Percentiles rank a stretch among this genome's conserved stretches.
Evolutionary conservation across 371 early-diverging fungal genomes (phyloP).

Genomic region (Thermomucor indicae-seudaticae): DNA sequence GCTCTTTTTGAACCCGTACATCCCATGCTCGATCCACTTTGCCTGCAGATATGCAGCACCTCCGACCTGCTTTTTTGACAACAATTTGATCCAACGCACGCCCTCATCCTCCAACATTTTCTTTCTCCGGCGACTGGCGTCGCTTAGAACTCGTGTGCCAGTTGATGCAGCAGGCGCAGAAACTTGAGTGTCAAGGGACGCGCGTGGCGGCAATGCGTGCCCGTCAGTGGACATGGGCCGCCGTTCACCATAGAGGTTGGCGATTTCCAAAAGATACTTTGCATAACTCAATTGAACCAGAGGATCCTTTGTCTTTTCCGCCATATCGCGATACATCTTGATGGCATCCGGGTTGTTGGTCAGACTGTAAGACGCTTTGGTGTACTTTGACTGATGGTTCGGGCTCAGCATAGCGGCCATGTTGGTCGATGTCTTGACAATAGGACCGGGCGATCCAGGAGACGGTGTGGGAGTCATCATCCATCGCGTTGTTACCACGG

Average conservation of each 20-base stretch:
- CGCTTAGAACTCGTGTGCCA: too few species aligned
- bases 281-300: conserved; percentile 78
- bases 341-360: conserved; percentile 48
- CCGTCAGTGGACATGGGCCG: too few species aligned
- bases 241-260: conserved; percentile 16
- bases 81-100: conserved; percentile 65
- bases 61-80: conserved; percentile 61
- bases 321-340: conserved; percentile 62
- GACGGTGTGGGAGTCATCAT: too few species aligned
- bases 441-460: too few species aligned
- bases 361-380: conserved; percentile 45
- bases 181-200: too few species aligned
- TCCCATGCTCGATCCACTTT: conserved; percentile 63
- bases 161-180: neutral
- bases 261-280: conserved; percentile 62
- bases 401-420: conserved; percentile 1
- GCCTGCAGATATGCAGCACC: conserved; percentile 71
- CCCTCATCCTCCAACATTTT: conserved; percentile 50
- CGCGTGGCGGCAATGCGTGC: too few species aligned
- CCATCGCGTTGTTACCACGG: too few species aligned
- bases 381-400: conserved; percentile 17
- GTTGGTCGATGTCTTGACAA: conserved; percentile 12
- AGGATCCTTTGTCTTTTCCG: conserved; percentile 70
- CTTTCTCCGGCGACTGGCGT: conserved; percentile 14
- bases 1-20: conserved; percentile 52